phyloP scores from a whole-genome alignment of 2,329 filamentous ascomycete species.

The Sporothrix brasiliensis region DNA sequence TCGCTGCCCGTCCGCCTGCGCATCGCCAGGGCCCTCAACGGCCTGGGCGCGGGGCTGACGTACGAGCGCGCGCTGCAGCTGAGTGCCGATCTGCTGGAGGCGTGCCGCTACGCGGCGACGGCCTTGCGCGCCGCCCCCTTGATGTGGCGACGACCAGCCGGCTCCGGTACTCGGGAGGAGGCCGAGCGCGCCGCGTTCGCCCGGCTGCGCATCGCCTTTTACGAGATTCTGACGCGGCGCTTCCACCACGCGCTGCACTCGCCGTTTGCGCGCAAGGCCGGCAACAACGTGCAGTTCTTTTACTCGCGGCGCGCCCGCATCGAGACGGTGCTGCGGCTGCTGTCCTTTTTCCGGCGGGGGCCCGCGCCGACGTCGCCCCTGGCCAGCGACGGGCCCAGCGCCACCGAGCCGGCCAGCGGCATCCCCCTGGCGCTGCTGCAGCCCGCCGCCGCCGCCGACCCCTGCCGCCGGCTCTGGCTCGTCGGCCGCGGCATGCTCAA shows the following conservation, averaged over 20 bases:
- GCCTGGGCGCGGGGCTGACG: slow-evolving; percentile 31
- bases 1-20: slow-evolving; percentile 34
- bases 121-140: slow-evolving; percentile 28
- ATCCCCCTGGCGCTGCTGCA: neutral
- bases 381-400: slow-evolving; percentile 10
- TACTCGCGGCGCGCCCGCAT: slow-evolving; percentile 36
- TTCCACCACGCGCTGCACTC: slow-evolving; percentile 38
- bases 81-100: slow-evolving; percentile 34
- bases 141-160: neutral
- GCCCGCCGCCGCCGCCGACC: slow-evolving; percentile 19
- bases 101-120: slow-evolving; percentile 33
- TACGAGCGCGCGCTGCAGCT: slow-evolving; percentile 37
- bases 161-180: neutral
- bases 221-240: slow-evolving; percentile 36
- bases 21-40: slow-evolving; percentile 35
- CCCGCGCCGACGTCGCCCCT: neutral
- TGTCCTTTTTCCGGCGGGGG: slow-evolving; percentile 29
- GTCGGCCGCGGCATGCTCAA: slow-evolving; percentile 36
- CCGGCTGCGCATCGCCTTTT: slow-evolving; percentile 33
- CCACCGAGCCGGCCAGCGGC: neutral
- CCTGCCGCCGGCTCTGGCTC: slow-evolving; percentile 32
- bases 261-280: slow-evolving; percentile 35
- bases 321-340: slow-evolving; percentile 34
- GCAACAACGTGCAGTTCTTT: slow-evolving; percentile 35
- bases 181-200: slow-evolving; percentile 30